Conservation (phyloP, 2,329 filamentous ascomycete species). For the Neonectria neomacrospora region DNA sequence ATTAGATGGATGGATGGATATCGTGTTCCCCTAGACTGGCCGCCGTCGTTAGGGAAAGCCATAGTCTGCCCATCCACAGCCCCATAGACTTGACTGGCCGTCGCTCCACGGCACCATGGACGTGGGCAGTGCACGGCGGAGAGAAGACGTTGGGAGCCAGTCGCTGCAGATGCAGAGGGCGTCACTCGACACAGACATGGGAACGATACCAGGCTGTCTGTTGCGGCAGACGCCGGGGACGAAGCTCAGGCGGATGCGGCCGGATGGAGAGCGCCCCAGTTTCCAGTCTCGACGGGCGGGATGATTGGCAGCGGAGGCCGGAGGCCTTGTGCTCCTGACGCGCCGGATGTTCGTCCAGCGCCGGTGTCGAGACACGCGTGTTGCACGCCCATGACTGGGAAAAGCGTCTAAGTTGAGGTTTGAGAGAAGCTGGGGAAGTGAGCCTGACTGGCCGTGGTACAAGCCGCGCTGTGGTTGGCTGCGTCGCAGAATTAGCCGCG, state of each 20-base stretch:
- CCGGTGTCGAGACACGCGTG: slow-evolving; percentile 15
- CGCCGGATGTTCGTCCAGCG: background rate
- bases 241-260: slow-evolving; percentile 12
- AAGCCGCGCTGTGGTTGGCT: slow-evolving; percentile 33
- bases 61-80: slow-evolving; percentile 25
- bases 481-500: slow-evolving; percentile 44
- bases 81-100: slow-evolving; percentile 23
- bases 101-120: slow-evolving; percentile 14
- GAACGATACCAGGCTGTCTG: slow-evolving; percentile 13
- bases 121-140: slow-evolving; percentile 30
- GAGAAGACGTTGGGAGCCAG: slow-evolving; percentile 34
- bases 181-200: slow-evolving; percentile 32
- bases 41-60: slow-evolving; percentile 12
- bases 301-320: slow-evolving; percentile 31
- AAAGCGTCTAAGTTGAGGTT: slow-evolving; percentile 13
- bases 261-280: slow-evolving; percentile 9
- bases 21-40: slow-evolving; percentile 1
- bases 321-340: slow-evolving; percentile 18
- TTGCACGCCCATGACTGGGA: slow-evolving; percentile 2
- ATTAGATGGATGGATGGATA: background rate
- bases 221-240: slow-evolving; percentile 11
- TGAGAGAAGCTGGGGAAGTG: slow-evolving; percentile 19
- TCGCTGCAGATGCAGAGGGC: slow-evolving; percentile 26
- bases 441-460: slow-evolving; percentile 20
- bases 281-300: background rate